phyloP scores from a whole-genome alignment of 257 asterid genomes.

The Prunella vulgaris region DNA sequence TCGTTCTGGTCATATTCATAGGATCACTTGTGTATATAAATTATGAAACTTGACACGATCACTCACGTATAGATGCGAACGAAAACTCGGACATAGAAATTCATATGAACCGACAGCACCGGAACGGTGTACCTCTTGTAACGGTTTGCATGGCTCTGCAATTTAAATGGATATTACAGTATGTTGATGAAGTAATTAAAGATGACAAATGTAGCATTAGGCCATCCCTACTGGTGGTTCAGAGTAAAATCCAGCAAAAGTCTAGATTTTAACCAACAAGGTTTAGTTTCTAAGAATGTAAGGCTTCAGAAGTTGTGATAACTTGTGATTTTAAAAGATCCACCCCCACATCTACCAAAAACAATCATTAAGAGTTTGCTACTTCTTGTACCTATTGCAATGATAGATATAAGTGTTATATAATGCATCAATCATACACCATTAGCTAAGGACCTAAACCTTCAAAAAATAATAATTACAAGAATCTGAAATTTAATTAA shows the following conservation, averaged over 20 bases:
- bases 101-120: constrained; percentile 89
- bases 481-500: neutral
- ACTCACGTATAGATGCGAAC: constrained; percentile 90
- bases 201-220: neutral
- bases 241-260: neutral
- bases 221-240: neutral
- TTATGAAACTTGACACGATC: constrained; percentile 10
- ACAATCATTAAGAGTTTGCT: no score
- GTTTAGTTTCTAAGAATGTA: neutral
- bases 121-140: constrained; percentile 93
- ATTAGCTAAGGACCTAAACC: neutral
- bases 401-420: no score
- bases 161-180: neutral
- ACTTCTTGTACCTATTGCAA: no score
- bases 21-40: neutral
- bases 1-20: neutral
- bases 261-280: neutral
- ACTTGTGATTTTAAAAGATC: no score
- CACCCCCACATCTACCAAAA: no score
- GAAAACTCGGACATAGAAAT: constrained; percentile 93
- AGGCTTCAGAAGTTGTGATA: no score
- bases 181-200: neutral
- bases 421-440: neutral
- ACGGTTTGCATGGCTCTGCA: constrained; percentile 98
- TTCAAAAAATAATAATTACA: neutral